A percentile compares a stretch with the other conserved stretches of the same genome.
These are phyloP conservation scores for Fraxinus dipetala DNA, from an alignment of 305 asterid species.

Conservation along the genomic window DNA sequence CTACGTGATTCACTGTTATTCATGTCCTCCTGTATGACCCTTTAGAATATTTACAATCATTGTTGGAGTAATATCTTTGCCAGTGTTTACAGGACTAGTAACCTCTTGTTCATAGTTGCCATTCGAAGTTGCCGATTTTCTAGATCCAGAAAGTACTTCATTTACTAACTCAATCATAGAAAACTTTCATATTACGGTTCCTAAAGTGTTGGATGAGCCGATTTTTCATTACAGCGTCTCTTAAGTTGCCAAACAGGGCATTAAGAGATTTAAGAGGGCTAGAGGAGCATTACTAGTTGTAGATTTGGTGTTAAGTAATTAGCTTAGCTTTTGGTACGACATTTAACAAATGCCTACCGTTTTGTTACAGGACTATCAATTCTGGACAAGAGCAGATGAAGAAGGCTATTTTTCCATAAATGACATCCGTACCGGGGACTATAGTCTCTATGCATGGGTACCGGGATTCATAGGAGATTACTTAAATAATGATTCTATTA, in stretches of 20 bases:
- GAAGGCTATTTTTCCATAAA: slow-evolving; percentile 22
- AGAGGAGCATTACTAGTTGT: neutral
- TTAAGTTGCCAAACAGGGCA: neutral
- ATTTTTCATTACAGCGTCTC: neutral
- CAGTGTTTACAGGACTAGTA: neutral
- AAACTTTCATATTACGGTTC: neutral
- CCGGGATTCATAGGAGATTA: slow-evolving; percentile 32
- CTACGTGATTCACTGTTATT: neutral
- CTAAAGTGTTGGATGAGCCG: neutral
- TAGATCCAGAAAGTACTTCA: neutral
- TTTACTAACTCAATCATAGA: neutral
- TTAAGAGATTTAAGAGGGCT: neutral
- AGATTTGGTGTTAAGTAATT: neutral
- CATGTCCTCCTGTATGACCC: neutral
- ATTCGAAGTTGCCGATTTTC: neutral
- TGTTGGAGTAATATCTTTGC: neutral
- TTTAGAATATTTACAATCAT: neutral
- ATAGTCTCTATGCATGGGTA: slow-evolving; percentile 26
- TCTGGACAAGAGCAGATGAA: slow-evolving; percentile 29
- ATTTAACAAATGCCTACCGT: neutral
- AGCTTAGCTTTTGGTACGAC: neutral
- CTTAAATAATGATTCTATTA: slow-evolving; percentile 18
- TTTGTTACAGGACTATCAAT: slow-evolving; percentile 28
- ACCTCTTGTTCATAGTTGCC: neutral
- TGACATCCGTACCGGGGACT: slow-evolving; percentile 22